Base-by-base conservation (phyloP, 2,329 filamentous ascomycete genomes). In the Colletotrichum spinosum region DNA sequence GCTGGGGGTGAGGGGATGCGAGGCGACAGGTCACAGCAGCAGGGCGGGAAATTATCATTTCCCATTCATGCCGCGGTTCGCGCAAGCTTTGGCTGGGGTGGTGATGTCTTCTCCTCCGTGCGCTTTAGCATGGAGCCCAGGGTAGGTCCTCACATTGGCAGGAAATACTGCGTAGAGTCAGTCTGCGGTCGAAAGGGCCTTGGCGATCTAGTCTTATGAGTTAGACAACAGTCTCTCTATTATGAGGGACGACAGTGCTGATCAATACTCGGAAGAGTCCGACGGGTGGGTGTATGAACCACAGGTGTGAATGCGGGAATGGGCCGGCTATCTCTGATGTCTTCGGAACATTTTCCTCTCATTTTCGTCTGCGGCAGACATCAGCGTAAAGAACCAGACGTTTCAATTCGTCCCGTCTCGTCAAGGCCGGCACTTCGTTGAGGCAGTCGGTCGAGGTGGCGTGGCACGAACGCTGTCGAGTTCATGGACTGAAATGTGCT, bases 361-460 rank as follows among this genome's bases (percentile, higher is more conserved):
- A 61, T 56, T 56, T 61, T 54, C 35, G 12, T 33, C 11, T 46
- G 57, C 45, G 51, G 17, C 51, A 56, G 57, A 62, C 51, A 65
- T 65, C 57, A 62, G 57, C 45, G 51, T n/a, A 56, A 56, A 52
- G 46, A 62, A 56, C 57, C 51, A 51, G 41, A 44, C 35, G 57
- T 56, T 65, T 65, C 62, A 62, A 65, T 46, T 48, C 57, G 57
- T 65, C 57, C 51, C 49, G 42, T 60, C 39, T 60, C 53, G 13
- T 25, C 25, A 25, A 25, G 25, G 25, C 25, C 25, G 25, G 25
- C 25, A 25, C 25, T 25, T 25, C 4, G 4, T 25, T 25, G 25
- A 25, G 25, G 25, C 25, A 25, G 25, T 25, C 4, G 38, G 38
- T 41, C 38, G 38, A 41, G 38, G 38, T 41, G 38, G 9, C 44